Evolutionary conservation across 371 early-diverging fungal genomes (phyloP), one percentile per base, ranked within the genome.

Genomic region (Globomyces sp.): DNA sequence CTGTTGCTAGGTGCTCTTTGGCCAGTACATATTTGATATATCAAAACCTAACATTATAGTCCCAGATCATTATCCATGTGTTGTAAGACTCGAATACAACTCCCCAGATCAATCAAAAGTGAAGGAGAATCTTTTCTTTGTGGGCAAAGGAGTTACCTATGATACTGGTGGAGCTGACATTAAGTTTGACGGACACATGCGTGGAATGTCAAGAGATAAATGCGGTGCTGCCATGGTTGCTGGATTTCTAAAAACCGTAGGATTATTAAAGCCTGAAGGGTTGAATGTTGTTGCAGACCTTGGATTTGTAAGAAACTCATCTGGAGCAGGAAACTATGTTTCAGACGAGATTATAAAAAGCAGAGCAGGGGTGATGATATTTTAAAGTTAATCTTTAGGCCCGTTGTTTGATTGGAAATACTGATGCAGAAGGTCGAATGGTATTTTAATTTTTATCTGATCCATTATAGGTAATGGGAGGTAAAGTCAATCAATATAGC

Each of bases 351-450:
- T 93, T 13, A 79, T 94, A 42, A 77, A 82, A 58, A 86, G 90
- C 34, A 85, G 94, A 24, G 89, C 87, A 42, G 94, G 94, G 4
- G 85, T 82, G n/a, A 41, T 37, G 37, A 57, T 47, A n/a, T 47
- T 42, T 3, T 48, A 11, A 4, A 0, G 13, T 3, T 53, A 39
- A 63, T 58, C 43, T 41, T 57, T 24, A 24, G 59, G n/a, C 40
- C 50, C 42, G 44, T 10, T 47, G 63, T 2, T 72, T 90, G 49
- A 86, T 92, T 51, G 89, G 87, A 46, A 91, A 92, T 79, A 94
- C 94, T 0, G 94, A 93, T 73, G 94, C 94, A 37, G 94, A 94
- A 77, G 94, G 94, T 41, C 88, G 94, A 44, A 89, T 93, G 87
- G 91, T 92, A 43, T 91, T 94, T 92, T 84, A 89, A 0, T 92